Percentiles rank a stretch among this genome's conserved stretches.
These are phyloP conservation scores for Barnettozyma sp. DNA, from an alignment of 805 yeast species.

Conservation along the genomic window DNA sequence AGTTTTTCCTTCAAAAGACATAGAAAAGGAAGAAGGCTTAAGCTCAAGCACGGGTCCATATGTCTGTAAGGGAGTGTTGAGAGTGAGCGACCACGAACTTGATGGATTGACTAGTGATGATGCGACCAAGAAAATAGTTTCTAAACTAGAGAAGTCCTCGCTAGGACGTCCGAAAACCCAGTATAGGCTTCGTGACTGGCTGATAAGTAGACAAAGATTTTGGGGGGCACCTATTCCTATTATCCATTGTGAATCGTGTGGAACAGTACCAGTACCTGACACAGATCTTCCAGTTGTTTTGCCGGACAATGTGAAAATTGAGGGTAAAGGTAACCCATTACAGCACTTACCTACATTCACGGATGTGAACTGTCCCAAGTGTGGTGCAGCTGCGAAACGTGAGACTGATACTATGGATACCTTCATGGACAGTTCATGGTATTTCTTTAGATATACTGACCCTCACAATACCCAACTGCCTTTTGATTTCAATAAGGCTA, in stretches of 20 bases:
- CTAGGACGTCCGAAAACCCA: constrained; percentile 46
- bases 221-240: constrained; percentile 99
- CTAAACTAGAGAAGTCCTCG: constrained; percentile 31
- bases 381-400: constrained; percentile 67
- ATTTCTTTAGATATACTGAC: constrained; percentile 79
- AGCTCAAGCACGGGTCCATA: constrained; percentile 28
- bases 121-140: constrained; percentile 45
- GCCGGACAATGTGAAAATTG: constrained; percentile 49
- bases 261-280: constrained; percentile 89
- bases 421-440: constrained; percentile 97
- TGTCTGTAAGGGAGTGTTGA: constrained; percentile 41
- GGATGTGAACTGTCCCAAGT: constrained; percentile 72
- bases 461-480: constrained; percentile 51
- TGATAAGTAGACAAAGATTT: constrained; percentile 87
- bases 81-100: constrained; percentile 40
- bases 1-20: constrained; percentile 14
- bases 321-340: constrained; percentile 60
- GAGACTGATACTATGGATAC: constrained; percentile 99
- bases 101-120: constrained; percentile 42
- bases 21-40: no score
- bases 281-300: constrained; percentile 74
- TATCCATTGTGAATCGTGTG: constrained; percentile 79
- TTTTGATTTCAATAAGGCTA: constrained; percentile 45
- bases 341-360: constrained; percentile 61
- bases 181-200: constrained; percentile 83